phyloP scores from a whole-genome alignment of 805 yeast genomes.

The Alloascoidea hylecoeti region DNA sequence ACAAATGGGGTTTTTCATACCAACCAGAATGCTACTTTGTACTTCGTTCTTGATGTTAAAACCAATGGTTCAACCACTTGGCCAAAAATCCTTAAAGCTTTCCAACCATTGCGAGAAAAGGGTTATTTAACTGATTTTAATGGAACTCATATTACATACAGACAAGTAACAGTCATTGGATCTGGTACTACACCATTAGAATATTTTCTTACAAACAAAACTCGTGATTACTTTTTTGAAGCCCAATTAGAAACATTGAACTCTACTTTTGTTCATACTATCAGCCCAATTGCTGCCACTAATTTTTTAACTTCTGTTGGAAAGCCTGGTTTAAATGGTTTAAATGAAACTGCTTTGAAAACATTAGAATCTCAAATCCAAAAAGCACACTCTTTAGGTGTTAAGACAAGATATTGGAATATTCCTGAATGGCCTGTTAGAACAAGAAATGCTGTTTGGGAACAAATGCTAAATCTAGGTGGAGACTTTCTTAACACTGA shows the following conservation, averaged over 20 bases:
- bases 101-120: slow-evolving; percentile 30
- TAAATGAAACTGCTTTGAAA: slow-evolving; percentile 19
- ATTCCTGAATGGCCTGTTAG: slow-evolving; percentile 51
- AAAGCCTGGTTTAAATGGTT: slow-evolving; percentile 13
- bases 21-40: slow-evolving; percentile 35
- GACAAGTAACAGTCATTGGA: slow-evolving; percentile 47
- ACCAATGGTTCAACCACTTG: slow-evolving; percentile 33
- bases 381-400: slow-evolving; percentile 31
- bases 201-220: slow-evolving; percentile 12
- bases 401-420: slow-evolving; percentile 59
- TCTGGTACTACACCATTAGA: slow-evolving; percentile 52
- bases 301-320: slow-evolving; percentile 15
- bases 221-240: slow-evolving; percentile 32
- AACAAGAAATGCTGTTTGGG: slow-evolving; percentile 31
- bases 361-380: slow-evolving; percentile 17
- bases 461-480: slow-evolving; percentile 29
- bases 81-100: slow-evolving; percentile 25
- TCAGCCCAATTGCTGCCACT: slow-evolving; percentile 23
- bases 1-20: slow-evolving; percentile 28
- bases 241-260: slow-evolving; percentile 25
- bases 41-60: slow-evolving; percentile 47
- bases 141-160: slow-evolving; percentile 22
- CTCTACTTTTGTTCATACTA: slow-evolving; percentile 9
- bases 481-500: slow-evolving; percentile 52
- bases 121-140: slow-evolving; percentile 39